phyloP scores from a whole-genome alignment of 148 eudicot species.

The Fagopyrum esculentum region DNA sequence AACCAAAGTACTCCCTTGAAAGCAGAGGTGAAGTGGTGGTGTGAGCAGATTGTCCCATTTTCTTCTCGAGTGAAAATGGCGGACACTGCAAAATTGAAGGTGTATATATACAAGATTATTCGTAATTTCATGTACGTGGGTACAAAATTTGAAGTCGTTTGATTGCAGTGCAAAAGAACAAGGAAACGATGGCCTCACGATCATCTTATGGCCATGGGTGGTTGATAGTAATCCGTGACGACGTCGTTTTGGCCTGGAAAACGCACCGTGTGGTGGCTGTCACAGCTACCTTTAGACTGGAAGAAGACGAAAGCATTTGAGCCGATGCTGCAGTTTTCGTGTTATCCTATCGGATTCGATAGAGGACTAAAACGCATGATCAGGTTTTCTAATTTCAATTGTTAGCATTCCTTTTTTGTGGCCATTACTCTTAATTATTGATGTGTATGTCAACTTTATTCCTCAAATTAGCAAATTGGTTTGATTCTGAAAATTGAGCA shows the following conservation, averaged over 20 bases:
- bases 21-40: slow-evolving; percentile 29
- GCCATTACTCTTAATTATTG: not conserved
- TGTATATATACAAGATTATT: not conserved
- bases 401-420: not conserved
- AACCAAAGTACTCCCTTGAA: slow-evolving; percentile 12
- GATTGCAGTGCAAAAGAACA: not conserved
- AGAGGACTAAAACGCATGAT: not conserved
- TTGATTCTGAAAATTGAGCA: not conserved
- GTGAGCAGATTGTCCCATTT: slow-evolving; percentile 1
- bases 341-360: not conserved
- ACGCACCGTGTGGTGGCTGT: not conserved
- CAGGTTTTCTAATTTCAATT: not conserved
- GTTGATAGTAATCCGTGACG: not conserved
- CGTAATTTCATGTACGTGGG: not conserved
- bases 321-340: not conserved
- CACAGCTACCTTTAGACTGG: not conserved
- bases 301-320: not conserved
- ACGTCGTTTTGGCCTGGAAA: not conserved
- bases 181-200: not conserved
- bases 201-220: not conserved
- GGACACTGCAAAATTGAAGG: not conserved
- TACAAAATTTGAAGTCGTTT: not conserved
- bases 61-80: not conserved
- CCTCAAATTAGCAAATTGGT: not conserved
- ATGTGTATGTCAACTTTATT: not conserved